Evolutionary conservation across 495 filamentous ascomycete genomes (phyloP).

Genomic region (Lentithecium fluviatile): DNA sequence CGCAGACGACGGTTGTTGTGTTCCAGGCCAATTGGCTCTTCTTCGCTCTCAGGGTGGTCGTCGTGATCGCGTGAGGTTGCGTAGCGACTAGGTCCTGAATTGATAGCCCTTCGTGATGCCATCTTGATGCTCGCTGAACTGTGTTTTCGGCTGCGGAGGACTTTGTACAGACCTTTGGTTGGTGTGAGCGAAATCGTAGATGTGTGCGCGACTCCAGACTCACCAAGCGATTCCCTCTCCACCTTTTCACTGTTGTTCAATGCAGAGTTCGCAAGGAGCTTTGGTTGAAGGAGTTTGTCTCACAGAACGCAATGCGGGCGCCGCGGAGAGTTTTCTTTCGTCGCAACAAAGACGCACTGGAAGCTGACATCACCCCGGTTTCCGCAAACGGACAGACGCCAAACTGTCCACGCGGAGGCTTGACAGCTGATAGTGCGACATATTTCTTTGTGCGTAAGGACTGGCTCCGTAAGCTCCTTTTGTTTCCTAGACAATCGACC

Average conservation of each 20-base stretch:
- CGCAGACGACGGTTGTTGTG: constrained; percentile 21
- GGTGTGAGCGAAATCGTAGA: too few relatives aligned
- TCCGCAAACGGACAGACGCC: constrained; percentile 25
- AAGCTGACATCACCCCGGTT: constrained; percentile 17
- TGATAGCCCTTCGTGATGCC: too few relatives aligned
- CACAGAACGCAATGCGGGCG: background rate
- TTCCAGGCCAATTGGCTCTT: background rate
- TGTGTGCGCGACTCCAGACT: background rate
- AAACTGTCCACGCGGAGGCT: background rate
- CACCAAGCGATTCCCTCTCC: background rate
- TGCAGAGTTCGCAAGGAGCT: background rate
- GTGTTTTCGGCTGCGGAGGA: too few relatives aligned
- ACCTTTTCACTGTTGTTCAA: background rate
- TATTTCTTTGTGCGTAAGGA: background rate
- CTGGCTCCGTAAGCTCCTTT: background rate
- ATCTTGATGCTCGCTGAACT: too few relatives aligned
- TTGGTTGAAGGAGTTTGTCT: constrained; percentile 14
- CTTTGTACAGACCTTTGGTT: too few relatives aligned
- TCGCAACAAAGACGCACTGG: constrained; percentile 24
- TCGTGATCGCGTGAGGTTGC: background rate
- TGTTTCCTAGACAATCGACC: background rate
- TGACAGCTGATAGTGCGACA: background rate
- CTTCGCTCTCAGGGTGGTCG: background rate
- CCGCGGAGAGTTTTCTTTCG: constrained; percentile 8
- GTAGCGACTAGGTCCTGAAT: too few relatives aligned